Evolutionary conservation across 2,329 filamentous ascomycete species (phyloP).

Genomic region (Dothideomycetes sp.): DNA sequence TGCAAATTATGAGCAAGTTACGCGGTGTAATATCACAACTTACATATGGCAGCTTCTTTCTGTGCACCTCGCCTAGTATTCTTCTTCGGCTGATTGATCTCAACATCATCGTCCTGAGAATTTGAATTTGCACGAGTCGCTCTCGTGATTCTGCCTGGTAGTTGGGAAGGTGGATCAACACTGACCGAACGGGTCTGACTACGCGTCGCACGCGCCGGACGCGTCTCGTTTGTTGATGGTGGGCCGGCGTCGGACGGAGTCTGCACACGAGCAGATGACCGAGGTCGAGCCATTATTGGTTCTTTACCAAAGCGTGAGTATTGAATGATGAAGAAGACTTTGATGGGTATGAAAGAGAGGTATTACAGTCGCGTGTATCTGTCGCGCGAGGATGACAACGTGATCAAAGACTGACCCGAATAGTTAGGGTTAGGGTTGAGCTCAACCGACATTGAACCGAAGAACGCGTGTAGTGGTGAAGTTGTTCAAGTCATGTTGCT

Average conservation of each 20-base stretch:
- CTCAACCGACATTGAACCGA: background rate
- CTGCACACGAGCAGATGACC: background rate
- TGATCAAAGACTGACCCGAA: too few species aligned
- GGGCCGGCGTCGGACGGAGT: background rate
- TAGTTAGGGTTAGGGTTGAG: conserved; percentile 3
- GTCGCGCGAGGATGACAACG: too few species aligned
- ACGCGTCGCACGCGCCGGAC: conserved; percentile 17
- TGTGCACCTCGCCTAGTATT: background rate
- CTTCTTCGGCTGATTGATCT: conserved; percentile 13
- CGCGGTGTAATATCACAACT: background rate
- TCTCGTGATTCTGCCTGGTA: conserved; percentile 2
- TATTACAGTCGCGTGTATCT: too few species aligned
- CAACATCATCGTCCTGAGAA: too few species aligned
- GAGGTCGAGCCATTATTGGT: background rate
- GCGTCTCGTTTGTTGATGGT: background rate
- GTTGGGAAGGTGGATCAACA: conserved; percentile 9
- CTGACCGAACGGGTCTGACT: conserved; percentile 28
- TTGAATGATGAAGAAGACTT: too few species aligned
- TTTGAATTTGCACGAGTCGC: too few species aligned
- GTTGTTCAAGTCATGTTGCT: too few species aligned
- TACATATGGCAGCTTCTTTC: background rate
- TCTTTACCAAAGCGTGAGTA: too few species aligned
- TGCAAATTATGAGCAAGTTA: background rate
- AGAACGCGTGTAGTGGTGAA: too few species aligned
- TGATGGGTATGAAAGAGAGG: background rate